A percentile compares a stretch with the other conserved stretches of the same genome.
Conservation (phyloP, 164 flowering plant genomes). For the Cinnamomum chago region DNA sequence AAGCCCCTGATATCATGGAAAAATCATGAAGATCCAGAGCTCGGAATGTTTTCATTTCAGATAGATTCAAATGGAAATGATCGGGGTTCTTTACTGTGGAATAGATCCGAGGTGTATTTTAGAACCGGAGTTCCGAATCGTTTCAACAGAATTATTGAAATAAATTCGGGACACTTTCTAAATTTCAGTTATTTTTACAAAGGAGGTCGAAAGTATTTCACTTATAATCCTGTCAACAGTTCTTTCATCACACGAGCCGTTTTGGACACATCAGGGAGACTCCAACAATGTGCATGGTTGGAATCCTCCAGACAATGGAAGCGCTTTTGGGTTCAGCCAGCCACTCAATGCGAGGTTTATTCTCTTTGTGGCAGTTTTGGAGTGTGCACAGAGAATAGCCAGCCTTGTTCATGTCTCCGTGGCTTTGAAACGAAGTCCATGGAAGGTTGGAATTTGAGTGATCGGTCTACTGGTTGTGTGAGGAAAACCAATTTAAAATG, state of each 20-base stretch:
- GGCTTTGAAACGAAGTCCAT: conserved; percentile 8
- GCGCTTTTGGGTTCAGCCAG: neutral
- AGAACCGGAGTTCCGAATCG: neutral
- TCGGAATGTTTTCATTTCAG: neutral
- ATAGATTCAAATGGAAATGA: neutral
- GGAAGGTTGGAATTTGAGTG: conserved; percentile 6
- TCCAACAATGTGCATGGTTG: neutral
- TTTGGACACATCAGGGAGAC: neutral
- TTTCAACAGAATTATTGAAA: conserved; percentile 23
- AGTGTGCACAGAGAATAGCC: neutral
- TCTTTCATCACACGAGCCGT: neutral
- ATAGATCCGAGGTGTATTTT: neutral
- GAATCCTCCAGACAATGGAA: neutral
- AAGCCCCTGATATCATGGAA: neutral
- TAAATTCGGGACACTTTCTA: conserved; percentile 9
- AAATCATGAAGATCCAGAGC: neutral
- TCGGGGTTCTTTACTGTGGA: neutral
- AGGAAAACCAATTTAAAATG: neutral
- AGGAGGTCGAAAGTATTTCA: neutral
- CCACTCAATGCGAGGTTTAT: conserved; percentile 2
- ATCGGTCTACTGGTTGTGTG: conserved; percentile 10
- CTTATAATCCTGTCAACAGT: neutral
- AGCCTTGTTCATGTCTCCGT: conserved; percentile 7
- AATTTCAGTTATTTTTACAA: conserved; percentile 1
- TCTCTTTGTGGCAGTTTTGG: conserved; percentile 6